Evolutionary conservation across 768 basidiomycete species (phyloP).

Genomic region (Termitomyces sp.): DNA sequence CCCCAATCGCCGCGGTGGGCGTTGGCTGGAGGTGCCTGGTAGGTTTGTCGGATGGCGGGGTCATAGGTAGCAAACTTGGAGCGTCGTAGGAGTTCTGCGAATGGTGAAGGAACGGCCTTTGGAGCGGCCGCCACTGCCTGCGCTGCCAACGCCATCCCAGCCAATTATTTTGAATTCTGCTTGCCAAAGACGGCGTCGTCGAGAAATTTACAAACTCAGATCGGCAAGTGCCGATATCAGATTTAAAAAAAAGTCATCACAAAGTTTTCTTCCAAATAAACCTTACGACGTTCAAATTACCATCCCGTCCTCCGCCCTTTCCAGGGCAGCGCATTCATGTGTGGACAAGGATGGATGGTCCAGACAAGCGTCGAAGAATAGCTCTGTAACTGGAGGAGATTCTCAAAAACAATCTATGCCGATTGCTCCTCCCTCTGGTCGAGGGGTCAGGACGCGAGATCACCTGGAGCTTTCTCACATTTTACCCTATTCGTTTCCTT

Average conservation of each 20-base stretch:
- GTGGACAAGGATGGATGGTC: conserved; percentile 65
- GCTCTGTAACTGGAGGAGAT: conserved; percentile 27
- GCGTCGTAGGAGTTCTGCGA: conserved; percentile 69
- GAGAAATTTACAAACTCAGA: conserved; percentile 17
- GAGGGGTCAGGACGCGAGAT: conserved; percentile 89
- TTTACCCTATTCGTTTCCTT: conserved; percentile 12
- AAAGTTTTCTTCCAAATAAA: conserved; percentile 16
- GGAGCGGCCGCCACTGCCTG: not conserved
- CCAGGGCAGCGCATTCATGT: conserved; percentile 26
- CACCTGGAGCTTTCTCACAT: conserved; percentile 82
- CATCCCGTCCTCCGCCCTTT: conserved; percentile 52
- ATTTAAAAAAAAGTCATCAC: conserved; percentile 21
- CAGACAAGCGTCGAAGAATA: conserved; percentile 87
- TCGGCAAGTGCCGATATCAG: conserved; percentile 17
- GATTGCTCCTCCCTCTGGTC: conserved; percentile 85
- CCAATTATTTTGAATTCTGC: not conserved
- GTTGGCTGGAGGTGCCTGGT: conserved; percentile 63
- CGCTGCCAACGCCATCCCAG: conserved; percentile 21
- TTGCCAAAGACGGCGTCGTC: not conserved
- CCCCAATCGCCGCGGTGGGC: conserved; percentile 80
- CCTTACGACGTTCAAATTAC: conserved; percentile 79
- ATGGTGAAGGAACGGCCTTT: conserved; percentile 44
- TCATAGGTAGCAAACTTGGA: conserved; percentile 82
- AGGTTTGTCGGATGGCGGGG: conserved; percentile 72
- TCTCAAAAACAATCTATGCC: conserved; percentile 93